phyloP scores from a whole-genome alignment of 2,329 filamentous ascomycete species.

The Mycosphaerelloides madeirae region DNA sequence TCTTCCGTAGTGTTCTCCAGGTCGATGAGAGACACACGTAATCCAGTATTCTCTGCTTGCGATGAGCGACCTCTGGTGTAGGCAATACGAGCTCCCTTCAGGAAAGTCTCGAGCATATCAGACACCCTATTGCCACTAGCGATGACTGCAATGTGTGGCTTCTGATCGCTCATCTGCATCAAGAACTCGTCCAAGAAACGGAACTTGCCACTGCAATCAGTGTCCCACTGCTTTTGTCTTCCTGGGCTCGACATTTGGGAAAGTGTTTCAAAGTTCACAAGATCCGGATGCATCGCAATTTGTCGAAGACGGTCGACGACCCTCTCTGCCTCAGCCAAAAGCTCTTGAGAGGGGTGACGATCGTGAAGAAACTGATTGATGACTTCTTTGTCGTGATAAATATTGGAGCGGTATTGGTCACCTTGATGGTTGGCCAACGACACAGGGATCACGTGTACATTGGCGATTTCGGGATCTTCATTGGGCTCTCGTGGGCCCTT shows the following conservation, averaged over 20 bases:
- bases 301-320: constrained; percentile 26
- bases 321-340: constrained; percentile 19
- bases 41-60: constrained; percentile 7
- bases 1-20: constrained; percentile 19
- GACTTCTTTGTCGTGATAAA: constrained; percentile 20
- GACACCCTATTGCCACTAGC: constrained; percentile 26
- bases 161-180: constrained; percentile 20
- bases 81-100: constrained; percentile 23
- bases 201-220: constrained; percentile 35
- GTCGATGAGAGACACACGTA: constrained; percentile 35
- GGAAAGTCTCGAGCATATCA: constrained; percentile 32
- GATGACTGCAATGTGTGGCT: constrained; percentile 29
- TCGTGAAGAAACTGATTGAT: constrained; percentile 25
- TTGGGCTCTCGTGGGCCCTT: background rate
- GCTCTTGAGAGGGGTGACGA: constrained; percentile 9
- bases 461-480: constrained; percentile 15
- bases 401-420: constrained; percentile 27
- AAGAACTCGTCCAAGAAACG: constrained; percentile 33
- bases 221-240: constrained; percentile 32
- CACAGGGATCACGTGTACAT: constrained; percentile 26
- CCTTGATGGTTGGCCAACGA: constrained; percentile 28
- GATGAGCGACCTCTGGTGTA: constrained; percentile 5
- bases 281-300: constrained; percentile 32
- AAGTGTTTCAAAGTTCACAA: constrained; percentile 30
- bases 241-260: constrained; percentile 25